Conservation (phyloP, 371 early-diverging fungal species). For the Amoeboradix gromovi region DNA sequence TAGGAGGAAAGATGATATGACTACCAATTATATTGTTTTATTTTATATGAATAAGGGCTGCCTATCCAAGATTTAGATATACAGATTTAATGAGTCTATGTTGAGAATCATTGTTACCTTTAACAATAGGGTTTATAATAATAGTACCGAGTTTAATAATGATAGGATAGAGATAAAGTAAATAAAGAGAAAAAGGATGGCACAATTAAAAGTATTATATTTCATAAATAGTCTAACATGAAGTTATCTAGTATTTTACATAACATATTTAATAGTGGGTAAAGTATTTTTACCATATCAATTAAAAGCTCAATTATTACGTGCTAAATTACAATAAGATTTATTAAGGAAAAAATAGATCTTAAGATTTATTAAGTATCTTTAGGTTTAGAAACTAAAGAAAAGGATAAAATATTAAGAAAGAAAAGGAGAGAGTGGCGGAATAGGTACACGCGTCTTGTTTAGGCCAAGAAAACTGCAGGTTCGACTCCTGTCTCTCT, state of each 20-base stretch:
- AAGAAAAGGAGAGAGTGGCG: neutral
- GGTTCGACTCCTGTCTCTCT: neutral
- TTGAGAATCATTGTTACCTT: neutral
- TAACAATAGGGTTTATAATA: neutral
- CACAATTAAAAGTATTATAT: neutral
- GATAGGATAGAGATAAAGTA: neutral
- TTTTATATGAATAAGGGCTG: neutral
- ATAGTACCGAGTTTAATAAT: neutral
- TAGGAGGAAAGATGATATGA: constrained; percentile 6
- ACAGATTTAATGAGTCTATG: neutral
- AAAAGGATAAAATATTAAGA: neutral
- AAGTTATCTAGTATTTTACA: neutral
- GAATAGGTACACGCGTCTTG: neutral
- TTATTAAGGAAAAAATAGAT: neutral
- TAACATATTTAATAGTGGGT: neutral
- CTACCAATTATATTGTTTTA: neutral
- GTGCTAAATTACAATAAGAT: neutral
- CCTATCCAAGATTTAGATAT: neutral
- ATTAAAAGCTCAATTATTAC: neutral
- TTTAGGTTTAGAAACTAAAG: neutral
- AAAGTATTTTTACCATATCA: neutral
- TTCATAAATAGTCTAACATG: neutral
- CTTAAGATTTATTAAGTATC: neutral
- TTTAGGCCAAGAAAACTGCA: neutral
- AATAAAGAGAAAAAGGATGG: neutral